Percentiles rank a stretch among this genome's conserved stretches.
Evolutionary conservation across 345 rosid species (phyloP).

Genomic region (Gossypium stocksii): DNA sequence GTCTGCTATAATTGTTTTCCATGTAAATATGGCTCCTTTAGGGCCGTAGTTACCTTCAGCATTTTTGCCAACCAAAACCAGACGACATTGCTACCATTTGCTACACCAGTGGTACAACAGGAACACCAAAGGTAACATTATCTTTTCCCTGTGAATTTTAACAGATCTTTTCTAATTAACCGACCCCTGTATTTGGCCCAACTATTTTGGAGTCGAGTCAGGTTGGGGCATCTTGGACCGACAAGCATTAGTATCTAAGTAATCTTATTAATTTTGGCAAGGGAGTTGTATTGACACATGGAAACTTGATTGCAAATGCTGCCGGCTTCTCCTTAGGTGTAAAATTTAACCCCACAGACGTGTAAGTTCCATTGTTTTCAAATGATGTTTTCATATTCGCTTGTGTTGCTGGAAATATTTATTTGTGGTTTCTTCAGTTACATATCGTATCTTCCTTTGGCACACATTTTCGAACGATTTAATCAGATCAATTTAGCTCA

Average conservation of each 20-base stretch:
- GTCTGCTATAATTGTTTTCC: slow-evolving; percentile 3
- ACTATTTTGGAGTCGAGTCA: too few relatives aligned
- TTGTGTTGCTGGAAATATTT: slow-evolving; percentile 14
- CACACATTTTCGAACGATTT: slow-evolving; percentile 89
- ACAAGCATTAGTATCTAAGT: too few relatives aligned
- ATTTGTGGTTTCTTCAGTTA: slow-evolving; percentile 38
- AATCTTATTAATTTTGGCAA: slow-evolving; percentile 23
- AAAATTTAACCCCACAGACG: slow-evolving; percentile 67
- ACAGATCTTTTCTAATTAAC: not conserved
- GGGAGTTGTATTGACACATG: slow-evolving; percentile 92
- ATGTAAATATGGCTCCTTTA: slow-evolving; percentile 32
- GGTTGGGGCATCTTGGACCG: too few relatives aligned
- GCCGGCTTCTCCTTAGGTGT: slow-evolving; percentile 50
- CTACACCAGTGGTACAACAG: slow-evolving; percentile 98
- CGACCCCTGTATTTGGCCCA: too few relatives aligned
- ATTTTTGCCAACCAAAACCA: slow-evolving; percentile 57
- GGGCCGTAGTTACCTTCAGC: slow-evolving; percentile 60
- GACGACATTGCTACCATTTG: slow-evolving; percentile 74
- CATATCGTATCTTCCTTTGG: slow-evolving; percentile 95
- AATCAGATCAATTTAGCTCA: slow-evolving; percentile 56
- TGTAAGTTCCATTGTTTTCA: slow-evolving; percentile 49
- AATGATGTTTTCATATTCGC: not conserved
- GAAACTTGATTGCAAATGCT: slow-evolving; percentile 73
- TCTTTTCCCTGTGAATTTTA: slow-evolving; percentile 12
- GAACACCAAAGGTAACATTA: slow-evolving; percentile 80